Conservation (phyloP, 495 filamentous ascomycete genomes). For the Chaetomium cochliodes region DNA sequence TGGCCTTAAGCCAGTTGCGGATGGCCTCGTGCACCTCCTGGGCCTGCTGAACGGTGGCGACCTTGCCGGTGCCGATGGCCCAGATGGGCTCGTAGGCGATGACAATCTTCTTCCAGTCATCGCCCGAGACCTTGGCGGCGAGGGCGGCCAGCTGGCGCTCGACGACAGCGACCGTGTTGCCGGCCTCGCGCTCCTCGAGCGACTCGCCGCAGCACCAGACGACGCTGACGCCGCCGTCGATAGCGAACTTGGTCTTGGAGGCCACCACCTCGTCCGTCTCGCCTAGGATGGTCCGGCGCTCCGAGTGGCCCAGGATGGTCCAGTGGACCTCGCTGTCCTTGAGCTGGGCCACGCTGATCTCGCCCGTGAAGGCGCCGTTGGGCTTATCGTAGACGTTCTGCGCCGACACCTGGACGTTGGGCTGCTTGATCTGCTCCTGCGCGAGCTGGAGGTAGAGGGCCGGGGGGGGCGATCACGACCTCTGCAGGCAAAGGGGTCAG, state of each 20-base stretch:
- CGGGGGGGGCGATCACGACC: constrained; percentile 87
- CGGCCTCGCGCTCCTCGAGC: constrained; percentile 83
- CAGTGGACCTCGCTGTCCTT: constrained; percentile 83
- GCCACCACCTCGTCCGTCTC: constrained; percentile 87
- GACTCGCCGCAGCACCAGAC: constrained; percentile 97
- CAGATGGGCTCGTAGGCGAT: constrained; percentile 99
- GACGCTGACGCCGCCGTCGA: constrained; percentile 82
- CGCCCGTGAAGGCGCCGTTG: constrained; percentile 95
- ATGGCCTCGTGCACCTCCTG: constrained; percentile 94
- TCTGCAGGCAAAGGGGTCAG: constrained; percentile 49
- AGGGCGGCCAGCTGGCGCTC: constrained; percentile 73
- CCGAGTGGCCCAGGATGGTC: constrained; percentile 89
- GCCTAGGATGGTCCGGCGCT: constrained; percentile 81
- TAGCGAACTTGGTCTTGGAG: constrained; percentile 85
- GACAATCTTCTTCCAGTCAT: constrained; percentile 92
- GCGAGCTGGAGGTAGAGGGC: constrained; percentile 86
- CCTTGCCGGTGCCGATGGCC: constrained; percentile 98
- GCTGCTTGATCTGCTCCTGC: constrained; percentile 60
- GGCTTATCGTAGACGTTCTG: constrained; percentile 98
- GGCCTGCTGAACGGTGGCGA: constrained; percentile 88
- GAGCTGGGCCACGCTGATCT: constrained; percentile 88
- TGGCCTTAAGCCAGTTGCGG: constrained; percentile 77
- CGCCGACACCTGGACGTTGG: constrained; percentile 71
- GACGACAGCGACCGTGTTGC: constrained; percentile 87
- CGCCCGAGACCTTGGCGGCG: constrained; percentile 57